Conservation (phyloP, 177 flowering plant species). For the Vitis hybrid region DNA sequence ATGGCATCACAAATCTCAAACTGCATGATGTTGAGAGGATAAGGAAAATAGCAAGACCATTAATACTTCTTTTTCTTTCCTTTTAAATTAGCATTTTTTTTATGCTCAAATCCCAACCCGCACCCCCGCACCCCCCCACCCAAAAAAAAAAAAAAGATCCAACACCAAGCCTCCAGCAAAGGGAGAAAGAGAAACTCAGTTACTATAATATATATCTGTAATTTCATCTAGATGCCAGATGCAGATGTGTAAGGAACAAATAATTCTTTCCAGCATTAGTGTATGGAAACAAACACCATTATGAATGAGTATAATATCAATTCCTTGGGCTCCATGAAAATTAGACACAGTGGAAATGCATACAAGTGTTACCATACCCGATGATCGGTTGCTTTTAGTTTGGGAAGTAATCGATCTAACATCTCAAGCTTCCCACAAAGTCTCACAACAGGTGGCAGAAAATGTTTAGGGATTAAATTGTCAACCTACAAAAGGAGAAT, state of each 20-base stretch:
- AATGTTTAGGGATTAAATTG: constrained; percentile 74
- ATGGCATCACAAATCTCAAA: neutral
- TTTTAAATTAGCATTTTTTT: neutral
- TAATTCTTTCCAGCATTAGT: neutral
- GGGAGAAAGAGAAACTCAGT: neutral
- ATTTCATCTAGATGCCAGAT: too few relatives aligned
- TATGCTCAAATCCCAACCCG: neutral
- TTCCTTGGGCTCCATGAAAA: neutral
- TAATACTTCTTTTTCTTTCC: neutral
- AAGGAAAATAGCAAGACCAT: neutral
- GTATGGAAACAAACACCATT: neutral
- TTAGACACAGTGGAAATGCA: neutral
- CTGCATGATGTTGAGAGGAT: neutral
- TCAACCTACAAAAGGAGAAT: constrained; percentile 56
- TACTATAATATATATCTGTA: too few relatives aligned
- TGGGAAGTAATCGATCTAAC: constrained; percentile 91
- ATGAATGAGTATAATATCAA: neutral
- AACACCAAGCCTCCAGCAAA: neutral
- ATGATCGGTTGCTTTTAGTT: constrained; percentile 95
- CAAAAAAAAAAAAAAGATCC: neutral
- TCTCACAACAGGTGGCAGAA: constrained; percentile 81
- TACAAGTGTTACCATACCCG: constrained; percentile 54
- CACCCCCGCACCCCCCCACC: too few relatives aligned
- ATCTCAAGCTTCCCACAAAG: constrained; percentile 99
- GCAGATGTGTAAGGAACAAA: neutral